Evolutionary conservation across 805 yeast species (phyloP).

Genomic region (Barnettozyma pratensis): DNA sequence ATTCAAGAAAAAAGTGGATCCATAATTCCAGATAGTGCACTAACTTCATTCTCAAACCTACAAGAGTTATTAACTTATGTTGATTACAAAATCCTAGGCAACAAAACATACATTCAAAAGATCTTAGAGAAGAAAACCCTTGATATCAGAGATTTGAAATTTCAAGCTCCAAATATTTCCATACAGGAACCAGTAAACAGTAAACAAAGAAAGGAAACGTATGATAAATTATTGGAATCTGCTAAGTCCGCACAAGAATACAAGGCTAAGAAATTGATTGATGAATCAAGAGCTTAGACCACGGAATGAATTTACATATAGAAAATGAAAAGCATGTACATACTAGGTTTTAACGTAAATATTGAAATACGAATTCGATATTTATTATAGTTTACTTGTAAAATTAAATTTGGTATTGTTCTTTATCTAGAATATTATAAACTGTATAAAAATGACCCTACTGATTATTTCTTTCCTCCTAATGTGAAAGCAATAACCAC

Average conservation of each 20-base stretch:
- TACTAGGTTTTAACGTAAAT: not conserved
- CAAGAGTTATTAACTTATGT: conserved; percentile 4
- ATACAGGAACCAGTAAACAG: conserved; percentile 19
- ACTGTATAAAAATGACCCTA: too few species aligned
- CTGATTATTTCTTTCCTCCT: conserved; percentile 27
- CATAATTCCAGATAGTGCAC: conserved; percentile 31
- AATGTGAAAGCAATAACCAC: conserved; percentile 50
- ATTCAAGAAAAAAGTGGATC: conserved; percentile 34
- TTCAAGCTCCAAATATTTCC: conserved; percentile 20
- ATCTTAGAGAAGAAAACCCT: conserved; percentile 10
- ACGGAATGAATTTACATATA: not conserved
- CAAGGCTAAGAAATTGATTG: conserved; percentile 19
- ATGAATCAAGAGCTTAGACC: conserved; percentile 16
- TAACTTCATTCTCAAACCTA: conserved; percentile 22
- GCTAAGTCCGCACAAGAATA: conserved; percentile 21
- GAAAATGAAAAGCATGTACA: conserved; percentile 1
- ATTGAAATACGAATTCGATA: too few species aligned
- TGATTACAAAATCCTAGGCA: conserved; percentile 5
- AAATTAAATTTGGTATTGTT: too few species aligned
- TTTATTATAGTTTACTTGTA: too few species aligned
- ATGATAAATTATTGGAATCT: conserved; percentile 19
- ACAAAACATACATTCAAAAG: conserved; percentile 7
- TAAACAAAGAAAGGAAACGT: conserved; percentile 21
- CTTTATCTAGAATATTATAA: not conserved
- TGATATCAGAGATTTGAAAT: conserved; percentile 13